Conservation (phyloP, 1,139 yeast species). For the Saccharomyces uvarum region DNA sequence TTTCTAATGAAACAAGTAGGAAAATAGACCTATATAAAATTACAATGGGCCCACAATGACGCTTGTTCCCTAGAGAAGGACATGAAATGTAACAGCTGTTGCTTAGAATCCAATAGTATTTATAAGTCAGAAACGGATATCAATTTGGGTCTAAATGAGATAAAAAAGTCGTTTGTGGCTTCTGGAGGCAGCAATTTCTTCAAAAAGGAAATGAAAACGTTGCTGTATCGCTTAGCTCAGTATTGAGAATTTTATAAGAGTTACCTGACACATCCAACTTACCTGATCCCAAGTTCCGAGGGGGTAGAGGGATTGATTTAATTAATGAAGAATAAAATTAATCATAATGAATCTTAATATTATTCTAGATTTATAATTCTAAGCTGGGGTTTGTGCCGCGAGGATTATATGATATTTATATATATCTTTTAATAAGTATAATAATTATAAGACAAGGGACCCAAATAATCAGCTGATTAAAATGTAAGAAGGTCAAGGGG, state of each 20-base stretch:
- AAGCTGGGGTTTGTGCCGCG: neutral
- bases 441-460: neutral
- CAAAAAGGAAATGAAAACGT: neutral
- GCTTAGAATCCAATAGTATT: neutral
- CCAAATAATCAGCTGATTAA: neutral
- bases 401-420: neutral
- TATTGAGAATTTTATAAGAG: neutral
- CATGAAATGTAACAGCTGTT: neutral
- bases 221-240: neutral
- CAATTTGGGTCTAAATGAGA: neutral
- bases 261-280: neutral
- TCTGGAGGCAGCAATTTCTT: neutral
- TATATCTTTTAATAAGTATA: neutral
- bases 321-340: neutral
- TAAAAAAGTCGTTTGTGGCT: neutral
- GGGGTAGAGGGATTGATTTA: neutral
- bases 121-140: neutral
- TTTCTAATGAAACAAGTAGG: no score
- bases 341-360: neutral
- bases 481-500: neutral
- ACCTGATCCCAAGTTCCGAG: neutral
- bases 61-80: neutral
- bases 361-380: neutral
- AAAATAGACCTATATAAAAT: neutral
- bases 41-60: neutral